Base-by-base conservation (phyloP, 257 asterid genomes). In the Petrea volubilis region DNA sequence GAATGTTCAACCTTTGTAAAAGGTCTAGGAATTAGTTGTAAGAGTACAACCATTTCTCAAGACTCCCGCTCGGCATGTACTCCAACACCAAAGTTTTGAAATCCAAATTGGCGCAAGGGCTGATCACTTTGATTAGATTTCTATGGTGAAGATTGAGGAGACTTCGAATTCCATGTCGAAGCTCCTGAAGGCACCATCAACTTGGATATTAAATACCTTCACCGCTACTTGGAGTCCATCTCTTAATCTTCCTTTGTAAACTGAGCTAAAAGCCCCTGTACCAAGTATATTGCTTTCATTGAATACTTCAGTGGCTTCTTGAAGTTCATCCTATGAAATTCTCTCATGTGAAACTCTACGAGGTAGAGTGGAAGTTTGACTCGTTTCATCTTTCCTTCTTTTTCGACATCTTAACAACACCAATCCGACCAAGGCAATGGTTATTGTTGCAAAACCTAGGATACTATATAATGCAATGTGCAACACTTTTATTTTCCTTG, bases 141-240 rank as follows among this genome's bases (percentile, higher is more conserved):
- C 73, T 43, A 9, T 73, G 73, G 34, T 63, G 74, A 2, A 67
- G 58, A 25, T 53, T 74, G 70, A 64, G 2, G 18, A 78, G 34
- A 71, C 53, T 56, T 75, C 40, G 7, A 76, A 75, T 34, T 79
- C 78, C 4, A 29, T 36, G n/a, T 75, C 74, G 12, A 75, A 77
- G 46, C 85, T 78, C 46, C 46, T 72, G 52, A 64, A 68, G 5
- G 77, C 63, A 12, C 60, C 58, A 11, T 81, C 70, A 9, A 17
- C 11, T 11, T 57, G 55, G 13, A 60, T 24, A 58, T 71, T 78
- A 75, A 81, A 81, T 10, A 74, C 81, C 64, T 75, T 82, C 12
- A 71, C 71, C 0, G 82, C 82, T 6, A 75, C 71, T 25, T 11
- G 11, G 7, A 18, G 24, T 18, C 70, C 75, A 64, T 75, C 61